Conservation (phyloP, 257 asterid species). For the Solanum appendiculatum region DNA sequence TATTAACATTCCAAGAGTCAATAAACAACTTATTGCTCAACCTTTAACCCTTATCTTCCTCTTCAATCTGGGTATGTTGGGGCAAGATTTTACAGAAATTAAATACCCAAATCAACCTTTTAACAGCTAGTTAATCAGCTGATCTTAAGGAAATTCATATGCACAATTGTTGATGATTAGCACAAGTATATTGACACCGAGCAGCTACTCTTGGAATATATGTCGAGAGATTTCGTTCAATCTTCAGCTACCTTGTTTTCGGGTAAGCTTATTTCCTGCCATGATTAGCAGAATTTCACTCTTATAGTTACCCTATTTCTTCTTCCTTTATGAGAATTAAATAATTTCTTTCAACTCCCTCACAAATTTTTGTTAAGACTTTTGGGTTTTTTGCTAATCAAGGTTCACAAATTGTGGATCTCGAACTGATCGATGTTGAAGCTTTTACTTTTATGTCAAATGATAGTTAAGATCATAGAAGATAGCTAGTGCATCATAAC, state of each 20-base stretch:
- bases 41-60: neutral
- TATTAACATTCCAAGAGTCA: slow-evolving; percentile 20
- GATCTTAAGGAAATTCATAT: slow-evolving; percentile 6
- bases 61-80: neutral
- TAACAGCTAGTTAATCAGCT: neutral
- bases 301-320: neutral
- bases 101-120: neutral
- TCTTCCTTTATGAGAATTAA: neutral
- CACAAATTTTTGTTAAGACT: neutral
- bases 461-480: neutral
- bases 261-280: slow-evolving; percentile 26
- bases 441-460: neutral
- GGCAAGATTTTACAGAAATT: neutral
- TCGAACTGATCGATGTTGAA: neutral
- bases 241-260: slow-evolving; percentile 15
- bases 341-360: neutral
- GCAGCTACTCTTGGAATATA: slow-evolving; percentile 8
- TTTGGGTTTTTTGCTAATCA: neutral
- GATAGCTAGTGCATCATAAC: neutral
- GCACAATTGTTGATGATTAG: neutral
- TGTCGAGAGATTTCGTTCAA: slow-evolving; percentile 28
- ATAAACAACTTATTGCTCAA: slow-evolving; percentile 4
- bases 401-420: neutral
- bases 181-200: neutral
- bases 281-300: slow-evolving; percentile 3